Base-by-base conservation (phyloP, 768 basidiomycete species). In the Termitomyces sp. region DNA sequence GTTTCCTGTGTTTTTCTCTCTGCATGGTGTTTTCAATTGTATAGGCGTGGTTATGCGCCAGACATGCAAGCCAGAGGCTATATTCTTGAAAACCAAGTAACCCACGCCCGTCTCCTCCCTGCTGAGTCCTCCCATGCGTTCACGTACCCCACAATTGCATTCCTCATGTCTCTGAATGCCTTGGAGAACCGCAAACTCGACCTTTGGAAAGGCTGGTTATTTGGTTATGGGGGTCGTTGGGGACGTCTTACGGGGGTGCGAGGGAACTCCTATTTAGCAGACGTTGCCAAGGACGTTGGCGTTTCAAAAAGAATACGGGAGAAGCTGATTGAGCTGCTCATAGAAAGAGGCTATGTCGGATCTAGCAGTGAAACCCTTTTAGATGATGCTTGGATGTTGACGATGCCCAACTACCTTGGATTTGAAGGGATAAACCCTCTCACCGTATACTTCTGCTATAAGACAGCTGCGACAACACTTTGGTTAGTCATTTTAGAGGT, bases 361-460 rank as follows among this genome's bases (percentile, higher is more conserved):
- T 12, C n/a, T 7, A 55, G 1, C 7, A 28, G 54, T 4, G 56
- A 65, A 28, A 59, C 63, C 15, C 53, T 56, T 3, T 39, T 88
- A 6, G 73, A 78, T 7, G 84, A 84, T 60, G 80, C 82, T 0
- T 92, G 88, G 87, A 81, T 91, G 77, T 75, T 91, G 73, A 88
- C 89, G 2, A 89, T 90, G 85, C 89, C 89, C 3, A 84, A 81
- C 56, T 83, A 84, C 55, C 60, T 87, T 33, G 89, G 89, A 0
- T 82, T 78, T 55, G 85, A 88, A 67, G 90, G 87, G 0, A 87
- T 90, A 57, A 90, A 90, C 61, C 90, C 90, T 0, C 72, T 90
- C 46, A 85, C 85, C 1, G 83, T 88, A 28, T 90, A 89, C 70
- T 89, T 84, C 63, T 81, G 84, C 67, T 90, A 90, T 67, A 68